Percentiles rank a stretch among this genome's conserved stretches.
Conservation (phyloP, 2,329 filamentous ascomycete species). For the Aureobasidium sp. region DNA sequence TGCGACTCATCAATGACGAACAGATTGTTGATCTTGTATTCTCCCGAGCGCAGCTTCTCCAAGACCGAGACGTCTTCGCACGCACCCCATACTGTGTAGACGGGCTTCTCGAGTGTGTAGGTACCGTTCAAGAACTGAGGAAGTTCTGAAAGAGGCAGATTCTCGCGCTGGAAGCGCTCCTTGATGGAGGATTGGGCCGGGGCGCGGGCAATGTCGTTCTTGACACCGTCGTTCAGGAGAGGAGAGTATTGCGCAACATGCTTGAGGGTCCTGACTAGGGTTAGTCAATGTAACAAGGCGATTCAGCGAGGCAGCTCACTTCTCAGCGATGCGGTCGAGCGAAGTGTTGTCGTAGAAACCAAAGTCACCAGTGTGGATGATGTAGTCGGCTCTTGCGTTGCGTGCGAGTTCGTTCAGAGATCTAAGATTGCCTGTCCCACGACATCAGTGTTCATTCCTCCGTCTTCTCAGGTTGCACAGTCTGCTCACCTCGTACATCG, state of each 20-base stretch:
- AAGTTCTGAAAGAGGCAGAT: conserved; percentile 88
- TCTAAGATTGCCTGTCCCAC: conserved; percentile 71
- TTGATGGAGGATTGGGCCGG: conserved; percentile 68
- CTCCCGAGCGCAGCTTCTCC: conserved; percentile 93
- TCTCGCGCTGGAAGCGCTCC: conserved; percentile 69
- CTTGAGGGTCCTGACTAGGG: conserved; percentile 69
- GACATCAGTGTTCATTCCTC: conserved; percentile 15
- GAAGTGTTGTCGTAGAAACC: conserved; percentile 98
- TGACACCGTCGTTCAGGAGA: conserved; percentile 70
- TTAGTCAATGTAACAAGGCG: not conserved
- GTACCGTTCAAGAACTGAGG: conserved; percentile 81
- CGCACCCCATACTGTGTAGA: conserved; percentile 98
- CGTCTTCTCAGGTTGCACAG: not conserved
- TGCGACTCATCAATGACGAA: conserved; percentile 98
- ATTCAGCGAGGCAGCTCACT: conserved; percentile 53
- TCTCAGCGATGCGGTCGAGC: conserved; percentile 93
- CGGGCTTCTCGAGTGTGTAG: conserved; percentile 86
- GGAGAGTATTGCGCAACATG: conserved; percentile 98
- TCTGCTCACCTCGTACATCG: conserved; percentile 43
- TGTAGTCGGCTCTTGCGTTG: conserved; percentile 90
- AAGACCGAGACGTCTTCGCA: conserved; percentile 96
- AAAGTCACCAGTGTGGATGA: conserved; percentile 98
- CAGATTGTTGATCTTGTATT: conserved; percentile 96
- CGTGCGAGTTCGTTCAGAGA: conserved; percentile 95
- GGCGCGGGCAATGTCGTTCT: conserved; percentile 58